Percentiles rank a stretch among this genome's conserved stretches.
phyloP scores from a whole-genome alignment of 2,329 filamentous ascomycete genomes.

The Ascochyta clinopodiicola region DNA sequence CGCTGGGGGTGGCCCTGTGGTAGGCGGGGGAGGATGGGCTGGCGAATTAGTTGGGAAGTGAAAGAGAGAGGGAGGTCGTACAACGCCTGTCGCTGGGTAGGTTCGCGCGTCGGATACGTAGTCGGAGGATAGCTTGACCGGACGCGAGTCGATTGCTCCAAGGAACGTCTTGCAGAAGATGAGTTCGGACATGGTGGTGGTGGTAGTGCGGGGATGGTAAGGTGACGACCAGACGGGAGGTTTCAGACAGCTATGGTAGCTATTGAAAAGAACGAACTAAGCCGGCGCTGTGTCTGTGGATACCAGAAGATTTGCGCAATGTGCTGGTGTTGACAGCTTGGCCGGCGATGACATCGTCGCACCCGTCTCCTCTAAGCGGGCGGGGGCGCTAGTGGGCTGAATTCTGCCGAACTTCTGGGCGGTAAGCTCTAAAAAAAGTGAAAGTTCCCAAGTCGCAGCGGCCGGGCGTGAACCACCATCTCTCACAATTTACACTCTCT shows the following conservation, averaged over 20 bases:
- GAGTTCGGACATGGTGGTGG: constrained; percentile 64
- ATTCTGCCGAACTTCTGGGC: constrained; percentile 13
- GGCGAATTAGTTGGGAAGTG: constrained; percentile 32
- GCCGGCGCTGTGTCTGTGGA: background rate
- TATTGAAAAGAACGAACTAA: background rate
- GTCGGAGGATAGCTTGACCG: constrained; percentile 82
- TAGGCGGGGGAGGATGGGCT: constrained; percentile 78
- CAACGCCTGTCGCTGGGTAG: constrained; percentile 77
- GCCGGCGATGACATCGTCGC: constrained; percentile 40
- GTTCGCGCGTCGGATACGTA: constrained; percentile 85
- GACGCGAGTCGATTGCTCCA: constrained; percentile 76
- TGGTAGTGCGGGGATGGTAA: background rate
- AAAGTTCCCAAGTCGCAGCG: constrained; percentile 24
- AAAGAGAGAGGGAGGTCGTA: constrained; percentile 57
- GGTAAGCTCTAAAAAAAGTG: too few relatives aligned
- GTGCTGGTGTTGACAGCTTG: constrained; percentile 10
- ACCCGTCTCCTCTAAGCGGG: constrained; percentile 26
- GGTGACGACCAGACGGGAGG: background rate
- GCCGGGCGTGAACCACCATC: constrained; percentile 14
- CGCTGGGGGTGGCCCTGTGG: constrained; percentile 60
- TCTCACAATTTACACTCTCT: constrained; percentile 3
- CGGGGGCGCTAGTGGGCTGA: constrained; percentile 5
- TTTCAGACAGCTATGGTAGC: too few relatives aligned
- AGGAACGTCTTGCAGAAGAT: constrained; percentile 86
- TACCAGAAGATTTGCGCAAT: background rate